Percentiles rank a stretch among this genome's conserved stretches.
Conservation (phyloP, 148 eudicot genomes). For the Rhododendron ferrugineum region DNA sequence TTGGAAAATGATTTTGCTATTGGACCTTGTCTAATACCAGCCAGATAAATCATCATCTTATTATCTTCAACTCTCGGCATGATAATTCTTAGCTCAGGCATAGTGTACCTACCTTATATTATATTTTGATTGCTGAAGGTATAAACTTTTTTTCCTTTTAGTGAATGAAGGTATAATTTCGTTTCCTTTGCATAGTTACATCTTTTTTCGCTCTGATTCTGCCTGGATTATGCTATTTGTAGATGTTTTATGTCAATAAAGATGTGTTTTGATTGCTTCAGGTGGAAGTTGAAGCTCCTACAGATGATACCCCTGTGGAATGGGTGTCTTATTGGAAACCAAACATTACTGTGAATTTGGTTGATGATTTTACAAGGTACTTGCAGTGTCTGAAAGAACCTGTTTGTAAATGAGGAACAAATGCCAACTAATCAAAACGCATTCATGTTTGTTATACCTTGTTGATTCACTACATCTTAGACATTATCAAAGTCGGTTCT, state of each 20-base stretch:
- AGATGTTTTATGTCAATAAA: slow-evolving; percentile 5
- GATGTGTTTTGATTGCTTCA: slow-evolving; percentile 22
- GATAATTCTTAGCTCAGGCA: not conserved
- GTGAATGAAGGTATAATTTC: not conserved
- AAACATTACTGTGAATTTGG: slow-evolving; percentile 81
- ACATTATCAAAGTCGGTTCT: not conserved
- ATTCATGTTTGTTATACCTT: not conserved
- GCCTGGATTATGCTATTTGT: not conserved
- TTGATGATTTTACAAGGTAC: slow-evolving; percentile 91
- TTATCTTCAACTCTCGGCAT: not conserved
- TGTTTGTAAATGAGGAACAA: not conserved
- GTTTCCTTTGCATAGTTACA: not conserved
- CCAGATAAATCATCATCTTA: not conserved
- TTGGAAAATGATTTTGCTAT: not conserved
- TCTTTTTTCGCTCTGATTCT: not conserved
- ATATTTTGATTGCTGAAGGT: not conserved
- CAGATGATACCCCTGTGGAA: slow-evolving; percentile 69
- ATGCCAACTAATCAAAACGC: not conserved
- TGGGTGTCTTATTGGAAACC: slow-evolving; percentile 98
- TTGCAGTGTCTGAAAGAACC: not conserved
- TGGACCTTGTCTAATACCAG: not conserved
- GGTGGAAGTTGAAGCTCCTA: slow-evolving; percentile 51
- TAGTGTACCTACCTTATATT: not conserved
- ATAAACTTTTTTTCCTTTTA: not conserved
- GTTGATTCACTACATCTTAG: not conserved